Evolutionary conservation across 805 yeast genomes (phyloP).

Genomic region (Sporopachydermia lactativora): DNA sequence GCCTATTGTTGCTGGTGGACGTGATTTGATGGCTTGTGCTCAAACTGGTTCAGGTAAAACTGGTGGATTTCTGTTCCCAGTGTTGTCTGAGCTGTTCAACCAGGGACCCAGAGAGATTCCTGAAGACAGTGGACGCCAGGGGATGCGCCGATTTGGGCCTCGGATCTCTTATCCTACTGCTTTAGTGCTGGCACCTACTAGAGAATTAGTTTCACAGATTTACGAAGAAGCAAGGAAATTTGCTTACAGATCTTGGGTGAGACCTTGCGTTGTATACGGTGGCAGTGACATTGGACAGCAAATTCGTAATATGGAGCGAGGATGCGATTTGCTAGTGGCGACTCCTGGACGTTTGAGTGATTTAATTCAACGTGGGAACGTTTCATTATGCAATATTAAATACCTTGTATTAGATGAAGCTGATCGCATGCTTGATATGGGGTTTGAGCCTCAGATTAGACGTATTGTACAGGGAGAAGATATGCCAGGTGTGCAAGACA

Average conservation of each 20-base stretch:
- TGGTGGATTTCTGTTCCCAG: conserved; percentile 98
- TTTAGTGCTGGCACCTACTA: conserved; percentile 93
- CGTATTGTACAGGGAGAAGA: conserved; percentile 95
- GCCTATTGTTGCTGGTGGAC: conserved; percentile 77
- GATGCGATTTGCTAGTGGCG: conserved; percentile 93
- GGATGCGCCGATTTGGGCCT: conserved; percentile 11
- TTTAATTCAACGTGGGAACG: conserved; percentile 86
- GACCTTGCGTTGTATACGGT: conserved; percentile 93
- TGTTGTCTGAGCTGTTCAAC: conserved; percentile 77
- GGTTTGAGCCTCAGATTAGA: conserved; percentile 99
- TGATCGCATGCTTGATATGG: conserved; percentile 99
- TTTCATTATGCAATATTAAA: conserved; percentile 79
- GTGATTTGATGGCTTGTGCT: conserved; percentile 96
- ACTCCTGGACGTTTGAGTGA: conserved; percentile 99
- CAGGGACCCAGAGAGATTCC: conserved; percentile 66
- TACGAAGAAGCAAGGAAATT: conserved; percentile 92
- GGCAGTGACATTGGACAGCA: conserved; percentile 92
- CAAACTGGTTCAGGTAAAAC: conserved; percentile 99
- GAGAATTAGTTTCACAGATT: conserved; percentile 97
- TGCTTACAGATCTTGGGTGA: conserved; percentile 96
- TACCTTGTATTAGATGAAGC: conserved; percentile 97
- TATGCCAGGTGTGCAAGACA: conserved; percentile 81
- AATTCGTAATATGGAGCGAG: conserved; percentile 76
- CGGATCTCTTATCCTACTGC: conserved; percentile 90
- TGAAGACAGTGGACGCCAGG: conserved; percentile 14